Base-by-base conservation (phyloP, 192 early-diverging fungal genomes). In the Coemansia sp. region DNA sequence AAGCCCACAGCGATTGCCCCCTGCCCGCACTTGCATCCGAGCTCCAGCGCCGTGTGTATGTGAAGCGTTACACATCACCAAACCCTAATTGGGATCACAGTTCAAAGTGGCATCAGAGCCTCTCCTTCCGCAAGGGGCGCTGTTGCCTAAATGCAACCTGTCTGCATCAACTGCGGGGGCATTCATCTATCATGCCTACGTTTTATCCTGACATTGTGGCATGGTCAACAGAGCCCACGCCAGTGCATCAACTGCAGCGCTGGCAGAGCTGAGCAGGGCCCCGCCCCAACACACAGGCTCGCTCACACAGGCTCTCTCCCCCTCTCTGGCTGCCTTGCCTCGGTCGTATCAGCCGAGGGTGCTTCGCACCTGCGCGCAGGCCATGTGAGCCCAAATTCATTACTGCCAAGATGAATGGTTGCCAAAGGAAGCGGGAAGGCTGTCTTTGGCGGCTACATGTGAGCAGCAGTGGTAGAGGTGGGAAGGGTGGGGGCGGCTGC, bases 401-500 rank as follows among this genome's bases (percentile, higher is more conserved):
- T 47, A 47, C 45, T 30, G 45, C 26, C 4, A 25, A 46, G 10
- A 26, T 26, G 29, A 25, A 23, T 25, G 26, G 45, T 27, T 30
- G 45, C 45, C 45, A 47, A 27, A 47, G 30, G 45, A 47, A 27
- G 45, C n/a, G 27, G 25, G 21, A 25, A 25, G n/a, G n/a, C n/a
- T n/a, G n/a, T n/a, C n/a, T n/a, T n/a, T n/a, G n/a, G n/a, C n/a
- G n/a, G n/a, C n/a, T n/a, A n/a, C n/a, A n/a, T n/a, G n/a, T n/a
- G 23, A 25, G 42, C 13, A 25, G 45, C 5, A 27, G 45, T 25
- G 45, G 48, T 33, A 32, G 42, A 23, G 54, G 54, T 27, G 25
- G 26, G 40, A 40, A 43, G 39, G 19, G 25, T n/a, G 51, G 51
- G 51, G 51, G 51, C 39, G 54, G 42, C n/a, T n/a, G n/a, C n/a